These are phyloP conservation scores for Rhodomyrtus tomentosa DNA, from an alignment of 345 rosid genomes.

Conservation along the genomic window DNA sequence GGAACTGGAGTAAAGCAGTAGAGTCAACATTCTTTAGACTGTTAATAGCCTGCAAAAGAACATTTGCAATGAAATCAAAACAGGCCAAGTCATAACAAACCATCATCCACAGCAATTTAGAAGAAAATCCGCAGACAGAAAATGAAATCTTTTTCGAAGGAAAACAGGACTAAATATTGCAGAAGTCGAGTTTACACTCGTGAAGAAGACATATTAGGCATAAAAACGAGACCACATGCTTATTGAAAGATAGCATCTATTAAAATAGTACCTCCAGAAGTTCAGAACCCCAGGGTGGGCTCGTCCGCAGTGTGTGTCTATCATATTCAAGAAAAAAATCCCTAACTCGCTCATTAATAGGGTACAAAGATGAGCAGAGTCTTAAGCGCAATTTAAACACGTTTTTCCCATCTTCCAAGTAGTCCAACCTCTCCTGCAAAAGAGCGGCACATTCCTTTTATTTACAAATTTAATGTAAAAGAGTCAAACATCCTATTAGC, in stretches of 20 bases:
- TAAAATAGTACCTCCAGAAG: constrained; percentile 73
- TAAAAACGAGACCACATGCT: background rate
- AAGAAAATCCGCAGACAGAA: background rate
- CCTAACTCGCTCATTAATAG: constrained; percentile 86
- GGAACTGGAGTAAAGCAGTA: constrained; percentile 96
- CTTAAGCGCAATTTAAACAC: constrained; percentile 76
- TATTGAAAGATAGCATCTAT: background rate
- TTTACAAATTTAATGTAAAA: background rate
- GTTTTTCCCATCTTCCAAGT: constrained; percentile 92
- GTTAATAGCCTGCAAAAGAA: constrained; percentile 74
- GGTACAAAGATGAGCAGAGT: constrained; percentile 89
- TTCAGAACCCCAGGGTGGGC: constrained; percentile 99
- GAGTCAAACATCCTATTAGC: background rate
- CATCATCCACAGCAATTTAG: background rate
- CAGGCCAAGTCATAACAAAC: background rate
- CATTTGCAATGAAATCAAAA: background rate
- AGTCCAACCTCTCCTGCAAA: constrained; percentile 87
- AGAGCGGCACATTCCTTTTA: background rate
- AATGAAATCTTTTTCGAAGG: background rate
- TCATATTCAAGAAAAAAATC: constrained; percentile 98
- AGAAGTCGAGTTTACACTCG: background rate
- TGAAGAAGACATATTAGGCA: background rate
- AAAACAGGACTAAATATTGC: background rate
- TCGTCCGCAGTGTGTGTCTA: constrained; percentile 90
- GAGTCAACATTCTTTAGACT: constrained; percentile 97